A percentile compares a stretch with the other conserved stretches of the same genome.
These are phyloP conservation scores for Harringtonia lauricola DNA, from an alignment of 2,329 filamentous ascomycete genomes.

Conservation along the genomic window DNA sequence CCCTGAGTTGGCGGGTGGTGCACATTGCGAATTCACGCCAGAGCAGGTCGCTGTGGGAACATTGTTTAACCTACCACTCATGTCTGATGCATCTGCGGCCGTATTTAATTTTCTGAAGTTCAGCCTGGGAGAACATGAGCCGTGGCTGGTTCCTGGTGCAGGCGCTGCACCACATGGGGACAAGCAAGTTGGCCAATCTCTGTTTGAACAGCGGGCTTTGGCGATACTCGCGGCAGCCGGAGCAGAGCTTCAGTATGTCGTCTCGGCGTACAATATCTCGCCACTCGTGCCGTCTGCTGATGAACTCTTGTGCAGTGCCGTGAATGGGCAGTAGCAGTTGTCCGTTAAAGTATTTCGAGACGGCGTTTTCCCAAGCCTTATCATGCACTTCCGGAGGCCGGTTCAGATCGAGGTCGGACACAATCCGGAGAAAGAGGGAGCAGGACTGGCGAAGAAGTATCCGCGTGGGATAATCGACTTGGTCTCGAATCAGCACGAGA, in stretches of 20 bases:
- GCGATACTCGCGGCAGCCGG: background rate
- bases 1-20: background rate
- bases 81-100: background rate
- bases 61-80: background rate
- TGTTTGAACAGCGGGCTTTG: background rate
- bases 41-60: background rate
- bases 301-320: background rate
- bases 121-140: background rate
- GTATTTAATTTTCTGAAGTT: background rate
- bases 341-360: background rate
- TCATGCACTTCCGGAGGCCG: background rate
- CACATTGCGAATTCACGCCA: background rate
- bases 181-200: background rate
- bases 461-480: background rate
- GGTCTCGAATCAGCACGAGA: background rate
- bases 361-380: background rate
- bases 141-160: background rate
- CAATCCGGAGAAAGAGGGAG: conserved; percentile 2
- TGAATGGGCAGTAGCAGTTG: background rate
- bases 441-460: conserved; percentile 2
- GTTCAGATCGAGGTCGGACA: background rate
- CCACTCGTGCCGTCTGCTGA: conserved; percentile 1
- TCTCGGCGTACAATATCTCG: background rate
- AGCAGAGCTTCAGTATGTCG: background rate
- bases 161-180: background rate